A percentile compares a stretch with the other conserved stretches of the same genome.
These are phyloP conservation scores for Chaetomium tenue DNA, from an alignment of 495 filamentous ascomycete genomes.

Conservation along the genomic window DNA sequence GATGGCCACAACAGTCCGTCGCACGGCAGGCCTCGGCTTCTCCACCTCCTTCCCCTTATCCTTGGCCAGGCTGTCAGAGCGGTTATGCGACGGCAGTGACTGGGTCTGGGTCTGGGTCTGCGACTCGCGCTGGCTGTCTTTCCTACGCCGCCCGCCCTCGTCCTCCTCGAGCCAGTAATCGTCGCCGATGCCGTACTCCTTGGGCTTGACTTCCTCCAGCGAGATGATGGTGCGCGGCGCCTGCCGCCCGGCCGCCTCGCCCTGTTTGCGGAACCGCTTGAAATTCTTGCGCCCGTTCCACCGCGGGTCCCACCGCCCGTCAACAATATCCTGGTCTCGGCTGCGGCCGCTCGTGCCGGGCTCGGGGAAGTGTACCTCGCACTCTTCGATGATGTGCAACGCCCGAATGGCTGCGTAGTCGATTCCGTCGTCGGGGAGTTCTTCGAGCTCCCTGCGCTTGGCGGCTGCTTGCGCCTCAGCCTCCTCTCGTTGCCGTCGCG, in stretches of 20 bases:
- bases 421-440: conserved; percentile 55
- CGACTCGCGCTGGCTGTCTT: conserved; percentile 30
- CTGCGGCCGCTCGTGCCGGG: conserved; percentile 23
- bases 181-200: conserved; percentile 80
- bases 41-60: conserved; percentile 11
- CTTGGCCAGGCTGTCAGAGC: conserved; percentile 3
- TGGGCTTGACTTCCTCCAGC: conserved; percentile 74
- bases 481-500: conserved; percentile 64
- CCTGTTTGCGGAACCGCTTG: conserved; percentile 77
- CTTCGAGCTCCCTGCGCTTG: conserved; percentile 59
- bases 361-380: conserved; percentile 57
- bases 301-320: conserved; percentile 75
- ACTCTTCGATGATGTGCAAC: conserved; percentile 76
- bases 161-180: conserved; percentile 69
- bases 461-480: conserved; percentile 60
- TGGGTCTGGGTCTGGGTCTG: conserved; percentile 25
- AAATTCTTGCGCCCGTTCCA: conserved; percentile 99
- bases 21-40: conserved; percentile 3
- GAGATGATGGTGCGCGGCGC: conserved; percentile 65
- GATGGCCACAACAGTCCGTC: conserved; percentile 28
- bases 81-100: conserved; percentile 4
- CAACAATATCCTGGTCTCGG: conserved; percentile 47
- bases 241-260: conserved; percentile 48
- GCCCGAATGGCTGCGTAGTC: conserved; percentile 70
- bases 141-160: conserved; percentile 28